These are phyloP conservation scores for Gleditsia sinensis DNA, from an alignment of 306 rosid genomes.

Conservation along the genomic window DNA sequence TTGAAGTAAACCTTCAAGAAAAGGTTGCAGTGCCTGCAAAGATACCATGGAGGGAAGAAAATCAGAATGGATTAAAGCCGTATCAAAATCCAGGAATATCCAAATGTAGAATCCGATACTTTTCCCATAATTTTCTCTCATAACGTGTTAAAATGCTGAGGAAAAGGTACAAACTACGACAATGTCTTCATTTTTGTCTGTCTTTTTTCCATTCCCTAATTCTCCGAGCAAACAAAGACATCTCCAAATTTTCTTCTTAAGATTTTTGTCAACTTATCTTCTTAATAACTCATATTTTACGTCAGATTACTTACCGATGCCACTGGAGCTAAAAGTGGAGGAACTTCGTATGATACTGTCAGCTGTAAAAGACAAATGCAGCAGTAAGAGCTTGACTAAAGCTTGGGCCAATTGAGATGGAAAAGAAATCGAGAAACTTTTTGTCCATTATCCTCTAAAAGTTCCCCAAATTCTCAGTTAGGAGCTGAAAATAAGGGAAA, in stretches of 20 bases:
- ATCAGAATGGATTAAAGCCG: conserved; percentile 24
- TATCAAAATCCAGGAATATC: background rate
- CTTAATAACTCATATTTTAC: background rate
- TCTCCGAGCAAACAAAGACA: background rate
- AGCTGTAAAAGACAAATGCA: conserved; percentile 57
- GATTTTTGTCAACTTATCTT: conserved; percentile 11
- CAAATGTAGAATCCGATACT: background rate
- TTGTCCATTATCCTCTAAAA: background rate
- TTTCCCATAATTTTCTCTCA: background rate
- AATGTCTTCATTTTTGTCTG: background rate
- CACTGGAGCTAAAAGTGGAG: conserved; percentile 81
- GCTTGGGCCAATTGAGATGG: conserved; percentile 14
- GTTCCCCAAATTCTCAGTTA: conserved; percentile 18
- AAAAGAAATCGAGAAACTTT: conserved; percentile 24
- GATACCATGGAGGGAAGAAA: conserved; percentile 24
- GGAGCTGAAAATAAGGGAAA: conserved; percentile 23
- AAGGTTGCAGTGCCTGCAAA: conserved; percentile 83
- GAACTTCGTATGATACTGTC: conserved; percentile 95
- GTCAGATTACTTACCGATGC: conserved; percentile 72
- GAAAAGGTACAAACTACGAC: conserved; percentile 6
- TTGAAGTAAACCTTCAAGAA: conserved; percentile 74
- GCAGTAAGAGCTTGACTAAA: conserved; percentile 33
- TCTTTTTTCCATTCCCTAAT: background rate
- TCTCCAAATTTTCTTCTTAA: background rate
- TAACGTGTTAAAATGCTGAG: conserved; percentile 23